These are phyloP conservation scores for Magnusiomyces tetraspermus DNA, from an alignment of 1,139 yeast genomes.

Conservation along the genomic window DNA sequence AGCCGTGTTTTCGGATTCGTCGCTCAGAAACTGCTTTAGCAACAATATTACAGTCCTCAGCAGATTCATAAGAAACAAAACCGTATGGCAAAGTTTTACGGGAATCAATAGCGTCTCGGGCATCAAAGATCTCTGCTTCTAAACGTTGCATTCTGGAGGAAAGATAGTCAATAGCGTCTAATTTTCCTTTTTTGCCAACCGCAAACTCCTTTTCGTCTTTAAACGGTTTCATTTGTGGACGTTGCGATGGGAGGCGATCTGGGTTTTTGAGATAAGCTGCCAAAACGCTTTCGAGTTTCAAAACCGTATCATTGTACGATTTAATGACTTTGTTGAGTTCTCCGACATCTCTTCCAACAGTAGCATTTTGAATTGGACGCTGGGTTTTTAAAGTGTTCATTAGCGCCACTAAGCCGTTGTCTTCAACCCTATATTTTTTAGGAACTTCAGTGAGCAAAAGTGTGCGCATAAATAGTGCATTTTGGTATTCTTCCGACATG, in stretches of 20 bases:
- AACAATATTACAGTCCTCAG: constrained; percentile 25
- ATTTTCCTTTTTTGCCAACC: constrained; percentile 13
- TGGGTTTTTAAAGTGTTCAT: constrained; percentile 16
- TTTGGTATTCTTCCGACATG: constrained; percentile 25
- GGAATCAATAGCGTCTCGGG: constrained; percentile 21
- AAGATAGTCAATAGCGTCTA: constrained; percentile 30
- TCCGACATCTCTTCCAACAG: constrained; percentile 29
- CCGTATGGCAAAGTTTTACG: constrained; percentile 29
- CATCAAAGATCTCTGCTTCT: constrained; percentile 24
- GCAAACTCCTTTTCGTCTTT: constrained; percentile 18
- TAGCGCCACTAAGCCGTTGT: constrained; percentile 24
- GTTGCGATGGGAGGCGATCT: constrained; percentile 20
- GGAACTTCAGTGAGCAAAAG: constrained; percentile 32
- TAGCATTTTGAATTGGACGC: constrained; percentile 25
- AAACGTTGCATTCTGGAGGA: constrained; percentile 20
- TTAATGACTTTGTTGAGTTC: constrained; percentile 26
- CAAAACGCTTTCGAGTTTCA: constrained; percentile 27
- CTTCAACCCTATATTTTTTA: constrained; percentile 19
- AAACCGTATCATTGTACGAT: constrained; percentile 24
- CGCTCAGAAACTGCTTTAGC: constrained; percentile 20
- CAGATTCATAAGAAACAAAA: constrained; percentile 30
- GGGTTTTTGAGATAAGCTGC: constrained; percentile 31
- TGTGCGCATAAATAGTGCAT: constrained; percentile 29
- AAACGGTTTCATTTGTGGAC: constrained; percentile 20
- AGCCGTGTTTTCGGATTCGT: constrained; percentile 6